phyloP scores from a whole-genome alignment of 306 rosid genomes.

The Aeschynomene evenia region DNA sequence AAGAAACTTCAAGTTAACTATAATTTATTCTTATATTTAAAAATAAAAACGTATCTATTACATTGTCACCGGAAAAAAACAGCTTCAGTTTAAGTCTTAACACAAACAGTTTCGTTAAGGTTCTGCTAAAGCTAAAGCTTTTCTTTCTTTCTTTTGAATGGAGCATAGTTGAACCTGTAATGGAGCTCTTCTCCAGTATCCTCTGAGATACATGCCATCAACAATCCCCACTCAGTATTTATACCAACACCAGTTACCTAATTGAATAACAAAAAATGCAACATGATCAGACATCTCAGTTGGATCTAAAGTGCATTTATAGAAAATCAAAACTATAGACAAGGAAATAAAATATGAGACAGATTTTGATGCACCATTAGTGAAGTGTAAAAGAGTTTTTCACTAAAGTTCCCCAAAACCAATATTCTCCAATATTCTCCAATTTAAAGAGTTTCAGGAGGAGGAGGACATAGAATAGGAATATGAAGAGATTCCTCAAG shows the following conservation, averaged over 20 bases:
- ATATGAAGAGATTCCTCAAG: background rate
- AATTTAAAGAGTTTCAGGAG: background rate
- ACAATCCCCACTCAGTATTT: slow-evolving; percentile 98
- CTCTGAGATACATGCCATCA: slow-evolving; percentile 99
- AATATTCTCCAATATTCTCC: no score
- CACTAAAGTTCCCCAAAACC: no score
- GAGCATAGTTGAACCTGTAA: slow-evolving; percentile 63
- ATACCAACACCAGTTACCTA: slow-evolving; percentile 98
- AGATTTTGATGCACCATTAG: no score
- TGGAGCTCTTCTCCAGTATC: slow-evolving; percentile 98
- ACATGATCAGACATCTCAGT: slow-evolving; percentile 1
- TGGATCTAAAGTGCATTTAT: background rate
- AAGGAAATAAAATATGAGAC: background rate
- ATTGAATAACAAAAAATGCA: background rate
- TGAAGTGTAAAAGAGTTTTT: no score
- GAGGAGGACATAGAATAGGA: background rate
- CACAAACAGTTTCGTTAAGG: background rate
- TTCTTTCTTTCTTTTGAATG: slow-evolving; percentile 18
- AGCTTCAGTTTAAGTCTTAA: slow-evolving; percentile 7
- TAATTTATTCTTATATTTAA: no score
- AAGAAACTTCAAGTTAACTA: no score
- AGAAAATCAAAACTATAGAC: background rate
- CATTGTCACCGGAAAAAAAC: slow-evolving; percentile 36
- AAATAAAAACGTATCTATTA: slow-evolving; percentile 90
- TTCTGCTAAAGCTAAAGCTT: slow-evolving; percentile 25